phyloP scores from a whole-genome alignment of 2,329 filamentous ascomycete species.

The Trichoderma aggressivum region DNA sequence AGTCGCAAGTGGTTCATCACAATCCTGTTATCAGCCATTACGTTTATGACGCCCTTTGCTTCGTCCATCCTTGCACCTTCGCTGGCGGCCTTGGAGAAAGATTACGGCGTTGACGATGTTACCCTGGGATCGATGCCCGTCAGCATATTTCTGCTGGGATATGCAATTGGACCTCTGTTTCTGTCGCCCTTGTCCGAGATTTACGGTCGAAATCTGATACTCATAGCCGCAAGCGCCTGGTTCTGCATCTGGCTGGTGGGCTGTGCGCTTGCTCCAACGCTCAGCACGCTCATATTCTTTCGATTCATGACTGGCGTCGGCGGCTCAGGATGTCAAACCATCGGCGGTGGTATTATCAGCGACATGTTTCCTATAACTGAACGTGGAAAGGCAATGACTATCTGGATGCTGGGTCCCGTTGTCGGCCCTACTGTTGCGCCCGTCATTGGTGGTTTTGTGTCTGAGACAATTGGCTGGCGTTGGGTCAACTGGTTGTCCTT shows the following conservation, averaged over 20 bases:
- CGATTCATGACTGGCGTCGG: slow-evolving; percentile 58
- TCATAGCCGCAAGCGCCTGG: slow-evolving; percentile 54
- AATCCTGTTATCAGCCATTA: not conserved
- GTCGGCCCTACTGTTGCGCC: slow-evolving; percentile 51
- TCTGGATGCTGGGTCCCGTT: slow-evolving; percentile 57
- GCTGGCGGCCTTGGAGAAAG: not conserved
- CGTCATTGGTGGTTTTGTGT: slow-evolving; percentile 49
- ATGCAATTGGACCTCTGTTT: slow-evolving; percentile 47
- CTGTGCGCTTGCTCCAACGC: slow-evolving; percentile 56
- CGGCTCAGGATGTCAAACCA: slow-evolving; percentile 51
- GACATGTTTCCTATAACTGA: slow-evolving; percentile 49
- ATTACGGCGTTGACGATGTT: not conserved
- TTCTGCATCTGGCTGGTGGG: slow-evolving; percentile 64
- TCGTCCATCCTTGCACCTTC: slow-evolving; percentile 7
- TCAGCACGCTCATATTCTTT: slow-evolving; percentile 56
- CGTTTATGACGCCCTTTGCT: slow-evolving; percentile 12
- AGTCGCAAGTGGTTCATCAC: slow-evolving; percentile 12
- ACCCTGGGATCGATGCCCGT: slow-evolving; percentile 5
- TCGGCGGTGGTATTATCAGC: slow-evolving; percentile 54
- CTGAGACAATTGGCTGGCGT: slow-evolving; percentile 49
- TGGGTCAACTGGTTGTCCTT: slow-evolving; percentile 43
- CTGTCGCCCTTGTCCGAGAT: slow-evolving; percentile 60
- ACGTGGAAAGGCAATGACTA: slow-evolving; percentile 48
- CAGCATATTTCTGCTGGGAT: slow-evolving; percentile 9
- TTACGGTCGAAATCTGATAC: slow-evolving; percentile 57